Evolutionary conservation across 1,139 yeast genomes (phyloP), one percentile per base, ranked within the genome.

Genomic region (Wickerhamomyces sp.): DNA sequence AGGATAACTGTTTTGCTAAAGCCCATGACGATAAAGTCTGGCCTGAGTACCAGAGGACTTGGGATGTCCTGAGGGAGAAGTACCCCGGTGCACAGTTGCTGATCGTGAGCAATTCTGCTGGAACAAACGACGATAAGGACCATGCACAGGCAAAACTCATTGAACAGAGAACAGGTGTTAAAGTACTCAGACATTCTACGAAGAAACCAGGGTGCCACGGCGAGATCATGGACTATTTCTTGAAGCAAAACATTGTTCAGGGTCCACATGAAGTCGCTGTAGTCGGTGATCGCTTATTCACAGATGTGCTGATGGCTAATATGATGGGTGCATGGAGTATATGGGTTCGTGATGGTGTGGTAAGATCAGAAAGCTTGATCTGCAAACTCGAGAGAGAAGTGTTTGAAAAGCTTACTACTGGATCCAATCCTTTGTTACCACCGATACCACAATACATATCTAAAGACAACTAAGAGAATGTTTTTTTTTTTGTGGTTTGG

Each of bases 291-390:
- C 65, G 98, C 28, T 69, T 92, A 29, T 79, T 89, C 62, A 92
- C 98, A 0, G 98, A 92, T 59, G 76, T 92, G 44, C 65, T 90
- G 39, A 86, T 92, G 96, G 97, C 97, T 16, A 90, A 90, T 53
- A 71, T 81, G 71, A 88, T 90, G 95, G 95, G 95, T 0, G 72
- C 95, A 0, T 76, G 79, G 64, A 87, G 94, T 0, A 72, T 88
- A 6, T 92, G 97, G 97, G 58, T 92, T 2, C 67, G 72, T 41
- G 79, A 79, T 37, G 97, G 97, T 3, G 96, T 89, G 2, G 68
- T 70, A 38, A 67, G 71, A 35, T 72, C 82, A 2, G 60, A 67
- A 25, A 70, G 74, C 41, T 35, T 69, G 13, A 70, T 78, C 32
- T 80, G 82, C 21, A 63, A 60, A 25, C 40, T 75, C n/a, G 87